phyloP scores from a whole-genome alignment of 139 green algal genomes.

The Penium margaritaceum region DNA sequence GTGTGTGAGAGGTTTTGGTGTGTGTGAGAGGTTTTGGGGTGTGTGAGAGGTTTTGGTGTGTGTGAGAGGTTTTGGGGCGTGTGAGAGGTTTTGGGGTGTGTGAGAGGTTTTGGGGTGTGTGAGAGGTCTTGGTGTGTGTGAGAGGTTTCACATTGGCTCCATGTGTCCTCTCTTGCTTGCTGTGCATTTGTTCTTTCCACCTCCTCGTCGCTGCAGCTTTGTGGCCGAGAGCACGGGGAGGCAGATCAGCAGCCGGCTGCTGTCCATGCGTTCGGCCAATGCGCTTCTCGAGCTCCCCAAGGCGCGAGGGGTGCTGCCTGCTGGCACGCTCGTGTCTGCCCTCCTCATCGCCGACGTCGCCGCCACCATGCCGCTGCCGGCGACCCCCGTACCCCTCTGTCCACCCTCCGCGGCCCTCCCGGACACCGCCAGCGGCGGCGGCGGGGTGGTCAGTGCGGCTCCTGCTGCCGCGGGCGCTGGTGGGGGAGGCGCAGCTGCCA shows the following conservation, averaged over 20 bases:
- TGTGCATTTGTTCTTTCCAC: no score
- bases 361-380: slow-evolving; percentile 7
- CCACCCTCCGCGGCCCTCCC: neutral
- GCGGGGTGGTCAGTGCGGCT: neutral
- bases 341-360: slow-evolving; percentile 24
- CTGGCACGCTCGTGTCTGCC: slow-evolving; percentile 39
- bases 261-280: slow-evolving; percentile 66
- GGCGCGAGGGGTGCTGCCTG: slow-evolving; percentile 28
- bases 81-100: neutral
- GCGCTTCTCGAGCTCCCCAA: slow-evolving; percentile 66
- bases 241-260: slow-evolving; percentile 84
- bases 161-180: no score
- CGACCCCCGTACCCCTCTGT: neutral
- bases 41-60: no score
- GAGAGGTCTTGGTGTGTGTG: no score
- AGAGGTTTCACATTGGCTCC: no score
- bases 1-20: no score
- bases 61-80: neutral
- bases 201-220: slow-evolving; percentile 36
- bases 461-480: neutral
- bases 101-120: no score
- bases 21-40: no score
- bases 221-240: slow-evolving; percentile 73
- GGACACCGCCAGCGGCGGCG: neutral
- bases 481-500: neutral